A percentile compares a stretch with the other conserved stretches of the same genome.
phyloP scores from a whole-genome alignment of 75 land plant species.

The Sequoiadendron giganteum region DNA sequence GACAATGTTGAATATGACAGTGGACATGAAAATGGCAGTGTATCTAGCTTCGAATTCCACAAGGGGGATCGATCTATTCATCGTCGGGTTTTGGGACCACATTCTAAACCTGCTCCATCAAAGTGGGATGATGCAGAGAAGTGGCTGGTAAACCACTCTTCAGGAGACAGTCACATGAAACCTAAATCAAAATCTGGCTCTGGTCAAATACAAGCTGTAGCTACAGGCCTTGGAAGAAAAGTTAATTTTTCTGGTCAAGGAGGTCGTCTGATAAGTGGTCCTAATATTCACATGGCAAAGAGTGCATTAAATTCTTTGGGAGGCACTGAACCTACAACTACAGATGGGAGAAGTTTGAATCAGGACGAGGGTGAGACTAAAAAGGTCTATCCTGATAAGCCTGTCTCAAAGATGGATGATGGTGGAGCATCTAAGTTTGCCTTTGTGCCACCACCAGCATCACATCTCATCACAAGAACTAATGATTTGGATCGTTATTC shows the following conservation, averaged over 20 bases:
- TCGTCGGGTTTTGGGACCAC: conserved; percentile 27
- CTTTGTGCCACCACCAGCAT: conserved; percentile 18
- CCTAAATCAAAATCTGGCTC: conserved; percentile 23
- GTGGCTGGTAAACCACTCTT: conserved; percentile 69
- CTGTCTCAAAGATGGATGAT: conserved; percentile 9
- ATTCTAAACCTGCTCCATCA: conserved; percentile 79
- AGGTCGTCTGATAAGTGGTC: conserved; percentile 15
- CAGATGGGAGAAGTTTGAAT: conserved; percentile 19
- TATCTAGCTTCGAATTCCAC: conserved; percentile 52
- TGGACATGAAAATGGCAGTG: conserved; percentile 33
- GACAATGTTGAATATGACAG: conserved; percentile 35
- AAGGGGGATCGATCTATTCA: conserved; percentile 22
- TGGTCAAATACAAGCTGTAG: conserved; percentile 23
- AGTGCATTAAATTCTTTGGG: conserved; percentile 2
- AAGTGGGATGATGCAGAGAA: conserved; percentile 98
- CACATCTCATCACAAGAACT: conserved; percentile 7
- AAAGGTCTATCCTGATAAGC: conserved; percentile 13
- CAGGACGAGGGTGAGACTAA: conserved; percentile 11
- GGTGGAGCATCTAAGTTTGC: conserved; percentile 23
- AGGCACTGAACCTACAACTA: conserved; percentile 3
- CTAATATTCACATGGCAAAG: conserved; percentile 10
- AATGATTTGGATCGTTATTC: conserved; percentile 22
- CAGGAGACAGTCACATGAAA: conserved; percentile 15
- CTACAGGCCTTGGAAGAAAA: conserved; percentile 20
- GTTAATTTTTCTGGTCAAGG: conserved; percentile 20